Base-by-base conservation (phyloP, 2,329 filamentous ascomycete species). In the Colletotrichum sp. region DNA sequence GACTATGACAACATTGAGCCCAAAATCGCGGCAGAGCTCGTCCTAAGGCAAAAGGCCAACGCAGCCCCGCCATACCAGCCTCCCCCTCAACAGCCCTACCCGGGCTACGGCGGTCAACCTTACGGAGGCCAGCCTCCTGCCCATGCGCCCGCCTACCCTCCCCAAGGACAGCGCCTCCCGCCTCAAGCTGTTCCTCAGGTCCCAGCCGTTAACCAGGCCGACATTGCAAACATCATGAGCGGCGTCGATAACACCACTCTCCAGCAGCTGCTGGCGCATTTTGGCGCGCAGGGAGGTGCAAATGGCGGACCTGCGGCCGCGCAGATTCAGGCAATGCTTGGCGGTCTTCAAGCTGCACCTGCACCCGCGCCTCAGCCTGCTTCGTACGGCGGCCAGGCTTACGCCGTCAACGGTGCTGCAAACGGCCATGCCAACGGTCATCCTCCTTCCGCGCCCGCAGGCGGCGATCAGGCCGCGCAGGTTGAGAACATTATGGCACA, bases 1-100 rank as follows among this genome's bases (percentile, higher is more conserved):
- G 94, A 98, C 82, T 99, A 99, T 83, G 91, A 94, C 73, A 93
- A 96, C 79, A 89, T 98, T 3, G 94, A 98, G 44, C 94, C 96
- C 1, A 85, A 88, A 7, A 92, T 96, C 62, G 95, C 95, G 6
- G 95, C 94, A 18, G 95, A 98, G 79, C 91, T 99, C 18, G 94
- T 98, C 73, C 84, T 93, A 57, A 92, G 95, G 75, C 91, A 93
- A 68, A 96, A 95, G 83, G 85, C 87, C 13, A 81, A 81, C 30
- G 77, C 79, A 72, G 78, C 77, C 8, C 78, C 78, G 4, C 78
- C 78, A 82, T 83, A 77, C 78, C 80, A 60, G 59, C 63, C 18
- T 34, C 57, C 59, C n/a, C 44, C 52, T 5, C 74, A 70, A 24
- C 74, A 69, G 32, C 68, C 72, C 62, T 55, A 79, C 80, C 59